Base-by-base conservation (phyloP, 2,329 filamentous ascomycete genomes). In the Kalmusia sp. region DNA sequence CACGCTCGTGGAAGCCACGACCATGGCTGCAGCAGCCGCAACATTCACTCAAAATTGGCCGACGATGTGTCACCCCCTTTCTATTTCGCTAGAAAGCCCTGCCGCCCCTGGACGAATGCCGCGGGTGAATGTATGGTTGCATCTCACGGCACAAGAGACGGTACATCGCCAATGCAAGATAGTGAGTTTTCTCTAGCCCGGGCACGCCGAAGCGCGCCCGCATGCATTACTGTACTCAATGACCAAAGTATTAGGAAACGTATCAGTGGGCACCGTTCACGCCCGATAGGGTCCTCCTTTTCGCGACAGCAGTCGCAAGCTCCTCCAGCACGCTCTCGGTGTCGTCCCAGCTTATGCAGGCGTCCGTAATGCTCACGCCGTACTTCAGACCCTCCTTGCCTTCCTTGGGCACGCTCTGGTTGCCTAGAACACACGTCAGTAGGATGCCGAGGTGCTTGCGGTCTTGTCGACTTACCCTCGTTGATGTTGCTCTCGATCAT, bases 401-500 rank as follows among this genome's bases (percentile, higher is more conserved):
- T 78, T 96, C 91, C 50, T 87, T 82, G 28, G 93, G 91, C 3
- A 97, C 91, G 77, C 97, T 97, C 75, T 99, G 95, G 77, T 84
- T 90, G 63, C 93, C 88, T 88, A 63, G 21, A 49, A 11, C 41
- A 21, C 12, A 38, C 19, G 52, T 65, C 44, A 65, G 58, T 25
- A 6, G 19, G 21, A 40, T 46, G 35, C 35, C 35, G 12, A 52
- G 28, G 19, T 31, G 17, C 17, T 33, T 30, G 11, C n/a, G 27
- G 25, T 24, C 19, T 12, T 50, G 35, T 3, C 9, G n/a, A 71
- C 82, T 68, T 75, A 89, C 90, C 93, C 79, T 97, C 93, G 68
- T 93, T 89, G 78, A 98, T 96, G 76, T 98, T 91, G 76, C 91
- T 96, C 82, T 99, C 95, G 69, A 99, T 96, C 95, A 99, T 99